A percentile compares a stretch with the other conserved stretches of the same genome.
Evolutionary conservation across 2,329 filamentous ascomycete species (phyloP).

Genomic region (Talaromyces sp.): DNA sequence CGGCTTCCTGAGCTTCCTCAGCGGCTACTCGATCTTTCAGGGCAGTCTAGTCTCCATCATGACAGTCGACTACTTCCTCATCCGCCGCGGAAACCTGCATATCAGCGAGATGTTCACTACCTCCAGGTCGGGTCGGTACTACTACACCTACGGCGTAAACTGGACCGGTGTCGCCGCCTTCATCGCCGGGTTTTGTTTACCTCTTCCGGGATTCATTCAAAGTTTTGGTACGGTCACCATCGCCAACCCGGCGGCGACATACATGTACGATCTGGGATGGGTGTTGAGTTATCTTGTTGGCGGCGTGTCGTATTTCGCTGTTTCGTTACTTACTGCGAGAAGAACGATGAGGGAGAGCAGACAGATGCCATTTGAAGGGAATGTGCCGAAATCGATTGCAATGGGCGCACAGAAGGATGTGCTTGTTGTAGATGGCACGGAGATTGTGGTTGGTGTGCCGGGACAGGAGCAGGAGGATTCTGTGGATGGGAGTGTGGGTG

Average conservation of each 20-base stretch:
- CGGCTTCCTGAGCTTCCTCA: slow-evolving; percentile 25
- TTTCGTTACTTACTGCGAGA: slow-evolving; percentile 19
- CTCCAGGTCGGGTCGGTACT: slow-evolving; percentile 29
- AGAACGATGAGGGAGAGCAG: background rate
- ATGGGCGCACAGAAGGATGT: slow-evolving; percentile 7
- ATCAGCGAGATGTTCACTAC: slow-evolving; percentile 32
- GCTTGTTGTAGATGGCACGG: slow-evolving; percentile 13
- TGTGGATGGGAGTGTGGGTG: background rate
- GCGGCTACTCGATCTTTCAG: slow-evolving; percentile 26
- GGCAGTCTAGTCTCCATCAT: slow-evolving; percentile 27
- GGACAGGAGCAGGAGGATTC: background rate
- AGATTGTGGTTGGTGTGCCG: slow-evolving; percentile 3
- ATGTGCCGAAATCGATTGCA: slow-evolving; percentile 12
- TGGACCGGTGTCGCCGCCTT: slow-evolving; percentile 24
- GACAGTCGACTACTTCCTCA: slow-evolving; percentile 36
- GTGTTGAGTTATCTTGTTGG: slow-evolving; percentile 25
- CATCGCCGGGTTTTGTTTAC: slow-evolving; percentile 23
- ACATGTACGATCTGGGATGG: slow-evolving; percentile 27
- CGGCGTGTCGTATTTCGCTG: slow-evolving; percentile 20
- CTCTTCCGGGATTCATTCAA: slow-evolving; percentile 22
- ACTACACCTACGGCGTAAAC: slow-evolving; percentile 35
- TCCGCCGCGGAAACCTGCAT: slow-evolving; percentile 33
- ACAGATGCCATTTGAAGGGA: slow-evolving; percentile 1
- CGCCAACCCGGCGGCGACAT: slow-evolving; percentile 17
- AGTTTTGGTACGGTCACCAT: slow-evolving; percentile 21